These are phyloP conservation scores for Zopfochytrium polystomum DNA, from an alignment of 371 early-diverging fungal genomes.

Conservation along the genomic window DNA sequence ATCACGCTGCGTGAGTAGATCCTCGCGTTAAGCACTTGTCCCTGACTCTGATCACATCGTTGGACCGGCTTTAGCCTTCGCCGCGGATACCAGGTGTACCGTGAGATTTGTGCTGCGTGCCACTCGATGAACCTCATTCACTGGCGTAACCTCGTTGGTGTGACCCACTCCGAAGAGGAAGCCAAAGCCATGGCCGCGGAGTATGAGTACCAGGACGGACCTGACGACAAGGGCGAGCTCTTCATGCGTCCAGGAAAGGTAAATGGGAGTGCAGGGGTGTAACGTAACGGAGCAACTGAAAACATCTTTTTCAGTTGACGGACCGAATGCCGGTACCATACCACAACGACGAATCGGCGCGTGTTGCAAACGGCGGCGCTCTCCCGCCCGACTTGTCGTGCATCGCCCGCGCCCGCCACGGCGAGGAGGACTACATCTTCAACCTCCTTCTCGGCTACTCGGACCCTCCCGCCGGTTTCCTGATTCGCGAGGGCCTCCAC, in stretches of 20 bases:
- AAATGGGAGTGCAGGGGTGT: no score
- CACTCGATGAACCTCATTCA: conserved; percentile 91
- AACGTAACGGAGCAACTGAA: no score
- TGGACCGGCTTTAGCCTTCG: conserved; percentile 85
- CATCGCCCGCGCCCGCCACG: no score
- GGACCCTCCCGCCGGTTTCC: no score
- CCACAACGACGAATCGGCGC: no score
- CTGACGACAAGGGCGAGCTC: conserved; percentile 90
- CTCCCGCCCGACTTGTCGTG: no score
- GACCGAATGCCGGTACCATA: conserved; percentile 93
- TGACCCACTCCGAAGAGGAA: conserved; percentile 88
- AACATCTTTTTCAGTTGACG: no score
- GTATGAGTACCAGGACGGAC: conserved; percentile 88
- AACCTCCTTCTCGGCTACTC: conserved; percentile 91
- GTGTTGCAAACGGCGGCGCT: no score
- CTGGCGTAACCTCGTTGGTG: conserved; percentile 92
- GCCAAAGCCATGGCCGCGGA: conserved; percentile 93
- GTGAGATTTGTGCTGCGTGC: conserved; percentile 96
- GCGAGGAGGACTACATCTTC: conserved; percentile 95
- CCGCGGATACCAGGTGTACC: conserved; percentile 98
- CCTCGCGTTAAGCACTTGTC: no score
- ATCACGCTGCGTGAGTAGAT: conserved; percentile 88
- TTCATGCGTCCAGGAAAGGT: conserved; percentile 94
- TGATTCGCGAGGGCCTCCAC: conserved; percentile 91
- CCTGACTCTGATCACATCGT: no score